These are phyloP conservation scores for Suillus placidus DNA, from an alignment of 768 basidiomycete species.

Conservation along the genomic window DNA sequence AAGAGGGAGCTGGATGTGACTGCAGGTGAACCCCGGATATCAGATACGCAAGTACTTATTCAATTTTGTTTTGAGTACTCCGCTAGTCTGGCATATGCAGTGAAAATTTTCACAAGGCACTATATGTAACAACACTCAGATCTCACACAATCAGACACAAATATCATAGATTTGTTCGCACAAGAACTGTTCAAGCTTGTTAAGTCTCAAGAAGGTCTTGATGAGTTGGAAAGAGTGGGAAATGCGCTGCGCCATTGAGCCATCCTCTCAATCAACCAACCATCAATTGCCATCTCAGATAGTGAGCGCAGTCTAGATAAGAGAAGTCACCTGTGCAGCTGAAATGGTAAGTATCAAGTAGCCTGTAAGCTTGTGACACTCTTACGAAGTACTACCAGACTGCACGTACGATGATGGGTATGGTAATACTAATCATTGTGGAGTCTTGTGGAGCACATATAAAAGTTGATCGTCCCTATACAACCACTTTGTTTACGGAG, in stretches of 20 bases:
- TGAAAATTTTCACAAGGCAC: constrained; percentile 20
- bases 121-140: background rate
- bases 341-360: background rate
- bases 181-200: constrained; percentile 1
- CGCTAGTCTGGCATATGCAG: background rate
- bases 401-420: background rate
- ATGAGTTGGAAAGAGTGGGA: constrained; percentile 9
- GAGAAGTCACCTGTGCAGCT: background rate
- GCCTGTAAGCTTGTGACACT: background rate
- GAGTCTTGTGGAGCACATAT: background rate
- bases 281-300: constrained; percentile 4
- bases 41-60: constrained; percentile 6
- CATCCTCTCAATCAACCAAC: constrained; percentile 5
- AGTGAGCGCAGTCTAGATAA: background rate
- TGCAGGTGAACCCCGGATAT: background rate
- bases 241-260: background rate
- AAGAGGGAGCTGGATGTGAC: background rate
- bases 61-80: background rate
- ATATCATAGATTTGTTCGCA: constrained; percentile 16
- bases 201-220: background rate
- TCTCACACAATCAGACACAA: constrained; percentile 27
- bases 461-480: background rate
- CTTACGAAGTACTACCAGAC: background rate
- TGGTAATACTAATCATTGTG: background rate
- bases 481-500: background rate